These are phyloP conservation scores for Saccharomyces hybrid DNA, from an alignment of 1,139 yeast species.

Conservation along the genomic window DNA sequence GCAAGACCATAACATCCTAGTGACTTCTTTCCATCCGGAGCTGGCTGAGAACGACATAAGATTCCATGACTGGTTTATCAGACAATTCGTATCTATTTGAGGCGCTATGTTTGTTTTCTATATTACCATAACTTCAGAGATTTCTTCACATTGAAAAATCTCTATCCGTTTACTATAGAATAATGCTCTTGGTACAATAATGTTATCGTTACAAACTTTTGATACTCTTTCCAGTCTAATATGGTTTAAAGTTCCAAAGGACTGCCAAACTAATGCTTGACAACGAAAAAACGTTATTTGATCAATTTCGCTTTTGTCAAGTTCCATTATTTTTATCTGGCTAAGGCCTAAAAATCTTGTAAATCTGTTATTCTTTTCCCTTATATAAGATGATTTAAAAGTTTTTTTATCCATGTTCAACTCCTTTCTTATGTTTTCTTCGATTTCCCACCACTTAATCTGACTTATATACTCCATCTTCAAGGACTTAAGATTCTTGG, in stretches of 20 bases:
- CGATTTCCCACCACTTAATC: conserved; percentile 27
- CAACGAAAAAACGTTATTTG: conserved; percentile 2
- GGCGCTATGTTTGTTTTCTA: background rate
- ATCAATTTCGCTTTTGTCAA: background rate
- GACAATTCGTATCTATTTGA: conserved; percentile 36
- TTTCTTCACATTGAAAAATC: conserved; percentile 5
- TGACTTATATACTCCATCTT: conserved; percentile 10
- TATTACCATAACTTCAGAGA: conserved; percentile 7
- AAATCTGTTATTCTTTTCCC: background rate
- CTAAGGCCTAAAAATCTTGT: background rate
- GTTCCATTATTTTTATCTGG: background rate
- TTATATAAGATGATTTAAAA: background rate
- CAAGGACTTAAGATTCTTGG: conserved; percentile 16
- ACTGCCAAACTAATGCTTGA: conserved; percentile 11
- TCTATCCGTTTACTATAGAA: conserved; percentile 14
- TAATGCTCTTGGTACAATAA: conserved; percentile 19
- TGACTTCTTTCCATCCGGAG: conserved; percentile 82
- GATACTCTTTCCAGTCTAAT: conserved; percentile 13
- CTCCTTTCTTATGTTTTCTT: background rate
- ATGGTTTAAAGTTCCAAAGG: conserved; percentile 12
- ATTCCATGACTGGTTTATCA: conserved; percentile 67
- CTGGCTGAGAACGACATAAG: conserved; percentile 45
- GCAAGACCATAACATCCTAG: conserved; percentile 53
- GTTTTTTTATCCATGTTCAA: background rate
- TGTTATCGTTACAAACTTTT: conserved; percentile 6